Evolutionary conservation across 2,329 filamentous ascomycete genomes (phyloP).

Genomic region (Seiridium unicorne): DNA sequence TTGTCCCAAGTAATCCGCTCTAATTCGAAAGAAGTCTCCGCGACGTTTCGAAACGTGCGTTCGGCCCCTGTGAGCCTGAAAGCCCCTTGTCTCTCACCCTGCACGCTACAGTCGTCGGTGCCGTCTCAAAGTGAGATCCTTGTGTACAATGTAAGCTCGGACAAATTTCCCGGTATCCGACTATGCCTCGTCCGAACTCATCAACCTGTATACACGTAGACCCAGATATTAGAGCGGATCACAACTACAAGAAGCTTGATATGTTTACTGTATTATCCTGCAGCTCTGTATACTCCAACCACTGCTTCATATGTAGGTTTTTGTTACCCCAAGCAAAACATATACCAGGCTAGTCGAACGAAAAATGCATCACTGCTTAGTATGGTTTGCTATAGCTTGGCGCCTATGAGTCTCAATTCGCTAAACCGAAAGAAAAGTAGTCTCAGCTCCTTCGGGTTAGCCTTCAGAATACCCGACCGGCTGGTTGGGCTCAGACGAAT

Average conservation of each 20-base stretch:
- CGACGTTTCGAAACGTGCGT: slow-evolving; percentile 2
- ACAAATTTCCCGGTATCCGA: neutral
- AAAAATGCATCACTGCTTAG: too few species aligned
- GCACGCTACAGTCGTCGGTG: too few species aligned
- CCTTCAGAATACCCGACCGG: neutral
- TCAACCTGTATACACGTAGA: neutral
- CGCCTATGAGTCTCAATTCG: neutral
- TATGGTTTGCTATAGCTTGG: neutral
- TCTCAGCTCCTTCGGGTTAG: neutral
- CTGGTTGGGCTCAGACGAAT: too few species aligned
- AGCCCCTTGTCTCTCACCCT: neutral
- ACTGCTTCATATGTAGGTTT: too few species aligned
- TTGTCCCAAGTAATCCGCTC: neutral
- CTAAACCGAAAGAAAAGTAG: neutral
- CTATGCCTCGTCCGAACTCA: neutral
- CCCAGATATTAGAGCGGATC: neutral
- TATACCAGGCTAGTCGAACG: neutral
- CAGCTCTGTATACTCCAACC: too few species aligned
- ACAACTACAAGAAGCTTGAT: neutral
- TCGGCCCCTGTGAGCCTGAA: neutral
- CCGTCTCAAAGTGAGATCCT: neutral
- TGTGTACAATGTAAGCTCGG: neutral
- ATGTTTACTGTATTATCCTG: too few species aligned
- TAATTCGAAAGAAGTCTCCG: neutral
- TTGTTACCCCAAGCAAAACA: too few species aligned